Conservation (phyloP, 352 stramenopile species). For the Phytophthora podocarpi region DNA sequence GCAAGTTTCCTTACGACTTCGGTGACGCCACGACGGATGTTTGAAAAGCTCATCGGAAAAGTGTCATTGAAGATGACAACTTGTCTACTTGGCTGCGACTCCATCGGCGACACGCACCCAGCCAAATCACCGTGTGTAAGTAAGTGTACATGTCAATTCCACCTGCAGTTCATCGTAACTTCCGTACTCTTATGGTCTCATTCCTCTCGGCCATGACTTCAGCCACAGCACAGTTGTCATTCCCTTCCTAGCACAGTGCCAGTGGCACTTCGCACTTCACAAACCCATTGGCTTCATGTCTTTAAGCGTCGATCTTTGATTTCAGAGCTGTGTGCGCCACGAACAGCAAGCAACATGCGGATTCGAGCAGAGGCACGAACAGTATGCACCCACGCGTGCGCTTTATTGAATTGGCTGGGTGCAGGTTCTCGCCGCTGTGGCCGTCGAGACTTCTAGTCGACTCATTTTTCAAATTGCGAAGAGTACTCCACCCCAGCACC, state of each 20-base stretch:
- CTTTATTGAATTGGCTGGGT: not conserved
- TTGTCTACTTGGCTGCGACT: not conserved
- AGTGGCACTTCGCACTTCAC: too few species aligned
- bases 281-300: not conserved
- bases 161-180: too few species aligned
- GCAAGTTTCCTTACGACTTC: too few species aligned
- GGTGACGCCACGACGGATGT: too few species aligned
- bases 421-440: not conserved
- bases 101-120: not conserved
- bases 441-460: not conserved
- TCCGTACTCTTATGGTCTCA: not conserved
- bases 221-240: not conserved
- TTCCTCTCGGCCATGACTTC: too few species aligned
- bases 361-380: conserved; percentile 7
- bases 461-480: conserved; percentile 25
- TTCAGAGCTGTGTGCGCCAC: not conserved
- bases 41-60: too few species aligned
- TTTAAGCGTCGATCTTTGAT: too few species aligned
- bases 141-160: too few species aligned
- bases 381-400: not conserved
- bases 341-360: conserved; percentile 16
- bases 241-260: too few species aligned
- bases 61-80: not conserved
- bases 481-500: not conserved
- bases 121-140: not conserved